phyloP scores from a whole-genome alignment of 139 green algal genomes.

The Dunaliella primolecta region DNA sequence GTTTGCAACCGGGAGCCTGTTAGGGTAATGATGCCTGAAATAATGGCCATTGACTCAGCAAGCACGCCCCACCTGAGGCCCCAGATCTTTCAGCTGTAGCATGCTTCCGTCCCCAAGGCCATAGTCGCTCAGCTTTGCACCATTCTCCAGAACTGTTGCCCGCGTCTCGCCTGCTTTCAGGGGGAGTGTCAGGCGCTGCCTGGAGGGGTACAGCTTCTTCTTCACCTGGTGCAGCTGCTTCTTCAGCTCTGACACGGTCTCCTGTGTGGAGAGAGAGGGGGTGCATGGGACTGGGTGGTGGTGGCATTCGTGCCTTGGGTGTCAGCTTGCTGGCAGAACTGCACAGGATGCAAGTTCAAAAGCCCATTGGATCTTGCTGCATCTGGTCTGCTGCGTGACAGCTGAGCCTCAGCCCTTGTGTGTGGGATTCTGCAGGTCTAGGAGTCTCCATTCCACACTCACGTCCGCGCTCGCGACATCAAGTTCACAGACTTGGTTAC shows the following conservation, averaged over 20 bases:
- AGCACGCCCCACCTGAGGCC: conserved; percentile 56
- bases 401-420: no score
- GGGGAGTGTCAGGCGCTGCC: conserved; percentile 77
- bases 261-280: conserved; percentile 40
- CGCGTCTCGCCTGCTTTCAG: conserved; percentile 54
- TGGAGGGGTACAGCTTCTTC: conserved; percentile 55
- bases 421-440: no score
- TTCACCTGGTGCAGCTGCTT: conserved; percentile 56
- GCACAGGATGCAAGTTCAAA: no score
- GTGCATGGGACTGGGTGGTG: no score
- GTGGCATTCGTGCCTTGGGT: no score
- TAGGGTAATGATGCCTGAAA: neutral
- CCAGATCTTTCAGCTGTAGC: conserved; percentile 95
- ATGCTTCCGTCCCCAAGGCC: conserved; percentile 51
- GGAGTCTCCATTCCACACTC: no score
- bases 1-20: neutral
- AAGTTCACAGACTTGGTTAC: neutral
- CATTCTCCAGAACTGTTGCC: conserved; percentile 52
- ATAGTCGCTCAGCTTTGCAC: conserved; percentile 66
- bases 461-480: neutral
- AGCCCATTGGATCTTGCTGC: no score
- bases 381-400: no score
- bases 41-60: neutral
- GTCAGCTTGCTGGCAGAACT: no score
- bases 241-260: conserved; percentile 77